Evolutionary conservation across 495 filamentous ascomycete species (phyloP).

Genomic region (Hapsidospora chrysogenum): DNA sequence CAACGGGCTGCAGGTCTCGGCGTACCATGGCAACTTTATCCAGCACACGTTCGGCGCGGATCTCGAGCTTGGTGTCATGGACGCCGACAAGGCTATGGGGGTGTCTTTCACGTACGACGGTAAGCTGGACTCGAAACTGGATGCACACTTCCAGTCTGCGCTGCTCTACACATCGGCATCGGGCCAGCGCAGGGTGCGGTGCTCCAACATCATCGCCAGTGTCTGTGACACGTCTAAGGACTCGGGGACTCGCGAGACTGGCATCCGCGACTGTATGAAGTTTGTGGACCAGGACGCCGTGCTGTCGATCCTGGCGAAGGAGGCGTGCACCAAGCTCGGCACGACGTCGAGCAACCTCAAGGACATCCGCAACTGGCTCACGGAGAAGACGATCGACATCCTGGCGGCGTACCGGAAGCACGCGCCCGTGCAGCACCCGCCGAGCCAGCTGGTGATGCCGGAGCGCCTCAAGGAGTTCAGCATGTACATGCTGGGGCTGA

Average conservation of each 20-base stretch:
- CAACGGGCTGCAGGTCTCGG: conserved; percentile 84
- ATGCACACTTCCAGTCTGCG: conserved; percentile 95
- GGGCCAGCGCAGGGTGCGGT: conserved; percentile 81
- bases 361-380: conserved; percentile 67
- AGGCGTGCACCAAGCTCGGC: conserved; percentile 64
- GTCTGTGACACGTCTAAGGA: conserved; percentile 74
- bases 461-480: conserved; percentile 93
- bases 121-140: conserved; percentile 87
- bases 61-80: conserved; percentile 83
- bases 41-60: conserved; percentile 92
- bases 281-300: conserved; percentile 93
- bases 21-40: conserved; percentile 89
- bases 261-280: conserved; percentile 41
- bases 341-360: conserved; percentile 60
- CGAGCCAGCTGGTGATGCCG: conserved; percentile 84
- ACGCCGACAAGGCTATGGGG: conserved; percentile 83
- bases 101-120: conserved; percentile 94
- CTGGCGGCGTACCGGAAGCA: conserved; percentile 87
- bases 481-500: conserved; percentile 88
- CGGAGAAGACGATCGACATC: conserved; percentile 90
- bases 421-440: conserved; percentile 60
- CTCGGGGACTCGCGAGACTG: not conserved
- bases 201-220: conserved; percentile 81
- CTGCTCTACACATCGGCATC: conserved; percentile 84
- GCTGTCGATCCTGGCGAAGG: conserved; percentile 73